Base-by-base conservation (phyloP, 2,329 filamentous ascomycete genomes). In the Plenodomus tracheiphilus region DNA sequence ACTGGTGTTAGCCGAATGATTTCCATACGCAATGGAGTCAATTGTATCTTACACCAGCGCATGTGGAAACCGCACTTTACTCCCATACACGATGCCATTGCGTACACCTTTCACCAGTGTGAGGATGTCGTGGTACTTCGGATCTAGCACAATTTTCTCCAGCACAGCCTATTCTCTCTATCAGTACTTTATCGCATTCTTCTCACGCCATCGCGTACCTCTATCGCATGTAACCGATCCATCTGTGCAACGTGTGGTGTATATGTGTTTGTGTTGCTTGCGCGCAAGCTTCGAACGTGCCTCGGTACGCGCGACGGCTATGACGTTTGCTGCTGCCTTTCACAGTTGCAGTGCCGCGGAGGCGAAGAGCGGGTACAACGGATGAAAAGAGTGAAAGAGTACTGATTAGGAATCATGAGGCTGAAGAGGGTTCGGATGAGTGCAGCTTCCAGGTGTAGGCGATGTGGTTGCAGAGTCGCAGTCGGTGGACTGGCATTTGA, bases 41-140 rank as follows among this genome's bases (percentile, higher is more conserved):
- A 25, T 16, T 35, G 4, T 19, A 8, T 62, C 77, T 56, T 79
- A 85, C 82, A 99, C 94, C 61, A 99, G 82, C 53, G 94, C 94
- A 77, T 99, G 94, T 58, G 94, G 94, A 77, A 99, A 97, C 57
- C 94, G 92, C 74, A 99, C 91, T 83, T 97, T 97, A 65, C 89
- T 85, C 53, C 94, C 94, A 76, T 99, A 99, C 56, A 99, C 91
- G 59, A 92, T 86, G 73, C 94, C 94, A 85, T 97, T 99, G 75
- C 94, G 91, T 60, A 94, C 88, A 65, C 86, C 91, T 82, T 99
- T 99, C 73, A 96, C 73, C 60, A 99, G 81, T 48, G 89, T 85
- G 54, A 99, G 83, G 47, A 91, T 72, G 65, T 94, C 90, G 65
- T 94, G 90, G 76, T 96, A 89, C 59, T 85, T 81, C 5, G 92